Evolutionary conservation across 108 stramenopile genomes (phyloP).

Genomic region (Mayamaea pseudoterrestris): DNA sequence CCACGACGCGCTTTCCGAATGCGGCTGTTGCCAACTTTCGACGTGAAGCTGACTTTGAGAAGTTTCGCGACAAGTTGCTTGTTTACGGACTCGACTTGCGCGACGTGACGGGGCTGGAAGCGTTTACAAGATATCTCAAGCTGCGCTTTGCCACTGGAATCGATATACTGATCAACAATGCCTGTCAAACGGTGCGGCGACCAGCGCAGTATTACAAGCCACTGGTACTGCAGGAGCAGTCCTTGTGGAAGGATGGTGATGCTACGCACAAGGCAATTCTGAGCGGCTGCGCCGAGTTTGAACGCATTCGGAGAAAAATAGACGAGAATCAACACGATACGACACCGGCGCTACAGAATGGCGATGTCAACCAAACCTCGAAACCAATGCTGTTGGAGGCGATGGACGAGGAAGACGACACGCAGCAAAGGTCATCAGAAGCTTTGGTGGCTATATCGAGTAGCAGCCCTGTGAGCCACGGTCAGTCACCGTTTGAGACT

Average conservation of each 20-base stretch:
- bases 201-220: slow-evolving; percentile 76
- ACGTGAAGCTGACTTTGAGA: slow-evolving; percentile 48
- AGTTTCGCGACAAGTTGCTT: slow-evolving; percentile 44
- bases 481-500: slow-evolving; percentile 41
- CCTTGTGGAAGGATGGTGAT: slow-evolving; percentile 46
- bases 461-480: background rate
- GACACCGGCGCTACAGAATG: background rate
- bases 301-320: slow-evolving; percentile 32
- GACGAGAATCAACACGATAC: background rate
- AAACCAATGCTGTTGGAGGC: too few relatives aligned
- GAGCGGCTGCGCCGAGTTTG: slow-evolving; percentile 53
- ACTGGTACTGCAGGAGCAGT: slow-evolving; percentile 47
- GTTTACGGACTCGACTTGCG: slow-evolving; percentile 75
- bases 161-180: slow-evolving; percentile 86
- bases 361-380: background rate
- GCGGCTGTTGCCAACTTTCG: slow-evolving; percentile 45
- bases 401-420: background rate
- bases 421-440: too few relatives aligned
- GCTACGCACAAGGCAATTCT: slow-evolving; percentile 44
- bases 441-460: slow-evolving; percentile 8
- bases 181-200: slow-evolving; percentile 86
- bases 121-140: slow-evolving; percentile 66
- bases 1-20: slow-evolving; percentile 83
- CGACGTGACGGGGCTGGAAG: slow-evolving; percentile 76
- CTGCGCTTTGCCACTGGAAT: slow-evolving; percentile 47